Conservation (phyloP, 169 alveolate genomes). For the Plasmodium malariae region DNA sequence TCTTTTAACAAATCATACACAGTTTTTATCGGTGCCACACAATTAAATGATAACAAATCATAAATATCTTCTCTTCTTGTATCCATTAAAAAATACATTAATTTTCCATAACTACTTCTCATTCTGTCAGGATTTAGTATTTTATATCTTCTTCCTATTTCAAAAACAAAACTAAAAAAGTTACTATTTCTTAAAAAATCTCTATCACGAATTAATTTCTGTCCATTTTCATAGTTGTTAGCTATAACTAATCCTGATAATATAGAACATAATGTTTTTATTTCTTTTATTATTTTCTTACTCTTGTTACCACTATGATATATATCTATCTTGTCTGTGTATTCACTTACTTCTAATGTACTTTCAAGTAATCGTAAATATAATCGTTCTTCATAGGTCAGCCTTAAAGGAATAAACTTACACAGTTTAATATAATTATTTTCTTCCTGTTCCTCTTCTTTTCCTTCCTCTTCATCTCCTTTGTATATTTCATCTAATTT, state of each 20-base stretch:
- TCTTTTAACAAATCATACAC: constrained; percentile 87
- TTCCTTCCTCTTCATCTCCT: constrained; percentile 1
- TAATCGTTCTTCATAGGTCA: constrained; percentile 86
- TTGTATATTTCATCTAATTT: constrained; percentile 20
- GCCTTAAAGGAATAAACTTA: constrained; percentile 79
- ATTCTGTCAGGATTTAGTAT: constrained; percentile 93
- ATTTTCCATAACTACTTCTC: constrained; percentile 92
- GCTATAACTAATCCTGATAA: constrained; percentile 93
- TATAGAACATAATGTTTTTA: constrained; percentile 91
- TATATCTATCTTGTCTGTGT: constrained; percentile 92
- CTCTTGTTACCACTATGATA: constrained; percentile 85
- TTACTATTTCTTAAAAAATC: constrained; percentile 86
- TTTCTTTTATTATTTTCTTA: constrained; percentile 87
- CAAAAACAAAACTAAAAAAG: constrained; percentile 91
- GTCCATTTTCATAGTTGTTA: constrained; percentile 92
- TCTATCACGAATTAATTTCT: constrained; percentile 87
- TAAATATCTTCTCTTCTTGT: constrained; percentile 89
- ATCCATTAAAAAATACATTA: constrained; percentile 93
- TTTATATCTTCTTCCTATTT: constrained; percentile 93
- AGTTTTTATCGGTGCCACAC: constrained; percentile 90
- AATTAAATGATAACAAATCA: constrained; percentile 88
- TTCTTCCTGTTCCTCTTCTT: constrained; percentile 60
- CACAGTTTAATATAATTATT: constrained; percentile 69
- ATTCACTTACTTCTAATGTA: constrained; percentile 91
- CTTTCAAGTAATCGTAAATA: constrained; percentile 90